Conservation (phyloP, 1,284 basidiomycete species). For the Ganoderma boninense region DNA sequence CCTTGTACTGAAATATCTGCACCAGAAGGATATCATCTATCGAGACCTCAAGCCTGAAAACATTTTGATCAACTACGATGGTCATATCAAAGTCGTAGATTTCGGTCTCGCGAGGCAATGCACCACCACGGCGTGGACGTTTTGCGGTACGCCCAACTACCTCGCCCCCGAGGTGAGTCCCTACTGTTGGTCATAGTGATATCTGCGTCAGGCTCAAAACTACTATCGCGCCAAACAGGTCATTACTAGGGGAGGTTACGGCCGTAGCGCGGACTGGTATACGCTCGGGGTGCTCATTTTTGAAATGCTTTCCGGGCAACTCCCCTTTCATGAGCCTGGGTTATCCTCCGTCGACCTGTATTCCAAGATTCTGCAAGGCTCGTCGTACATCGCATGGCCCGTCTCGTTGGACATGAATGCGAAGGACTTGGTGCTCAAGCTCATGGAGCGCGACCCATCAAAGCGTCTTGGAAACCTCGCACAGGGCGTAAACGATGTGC, state of each 20-base stretch:
- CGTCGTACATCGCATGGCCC: constrained; percentile 86
- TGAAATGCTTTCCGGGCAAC: constrained; percentile 94
- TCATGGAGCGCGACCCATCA: constrained; percentile 91
- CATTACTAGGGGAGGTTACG: constrained; percentile 92
- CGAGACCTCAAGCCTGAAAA: constrained; percentile 99
- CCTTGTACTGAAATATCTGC: constrained; percentile 93
- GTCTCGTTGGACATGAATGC: constrained; percentile 82
- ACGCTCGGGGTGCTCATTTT: constrained; percentile 96
- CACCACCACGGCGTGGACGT: constrained; percentile 93
- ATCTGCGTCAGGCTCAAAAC: background rate
- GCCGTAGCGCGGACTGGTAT: constrained; percentile 99
- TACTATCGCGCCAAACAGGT: constrained; percentile 52
- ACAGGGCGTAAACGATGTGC: constrained; percentile 94
- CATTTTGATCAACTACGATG: constrained; percentile 91
- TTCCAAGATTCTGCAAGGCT: constrained; percentile 86
- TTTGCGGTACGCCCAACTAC: constrained; percentile 98
- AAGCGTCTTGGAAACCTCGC: constrained; percentile 94
- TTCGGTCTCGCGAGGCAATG: constrained; percentile 98
- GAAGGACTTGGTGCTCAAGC: constrained; percentile 88
- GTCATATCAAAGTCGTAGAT: constrained; percentile 98
- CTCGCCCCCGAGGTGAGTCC: constrained; percentile 84
- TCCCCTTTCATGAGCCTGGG: constrained; percentile 78
- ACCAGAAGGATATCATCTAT: constrained; percentile 93
- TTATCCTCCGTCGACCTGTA: constrained; percentile 74
- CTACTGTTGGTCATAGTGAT: background rate